Conservation (phyloP, 1,284 basidiomycete genomes). For the Puccinia brachypodii region DNA sequence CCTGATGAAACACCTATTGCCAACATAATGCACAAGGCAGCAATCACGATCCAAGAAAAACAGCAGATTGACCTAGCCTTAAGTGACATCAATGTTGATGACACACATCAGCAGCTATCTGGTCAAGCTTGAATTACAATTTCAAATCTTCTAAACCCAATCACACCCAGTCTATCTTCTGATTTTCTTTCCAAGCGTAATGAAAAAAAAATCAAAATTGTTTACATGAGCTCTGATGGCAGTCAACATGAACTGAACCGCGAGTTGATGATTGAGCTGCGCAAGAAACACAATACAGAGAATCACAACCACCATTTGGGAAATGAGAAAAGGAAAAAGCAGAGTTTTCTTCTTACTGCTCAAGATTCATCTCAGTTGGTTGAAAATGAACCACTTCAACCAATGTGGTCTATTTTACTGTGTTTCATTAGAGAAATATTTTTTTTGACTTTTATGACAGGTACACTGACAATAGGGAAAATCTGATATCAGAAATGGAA, state of each 20-base stretch:
- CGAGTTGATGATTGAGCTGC: slow-evolving; percentile 16
- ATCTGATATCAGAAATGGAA: too few relatives aligned
- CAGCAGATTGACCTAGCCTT: not conserved
- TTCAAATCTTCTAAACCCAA: slow-evolving; percentile 18
- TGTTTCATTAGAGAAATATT: too few relatives aligned
- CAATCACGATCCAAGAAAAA: not conserved
- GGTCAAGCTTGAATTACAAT: slow-evolving; percentile 18
- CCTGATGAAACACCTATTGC: not conserved
- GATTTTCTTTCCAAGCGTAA: not conserved
- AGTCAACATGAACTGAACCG: not conserved
- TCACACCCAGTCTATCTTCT: not conserved
- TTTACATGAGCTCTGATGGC: not conserved
- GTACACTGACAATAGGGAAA: too few relatives aligned
- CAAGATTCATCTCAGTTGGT: too few relatives aligned
- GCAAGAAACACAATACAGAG: not conserved
- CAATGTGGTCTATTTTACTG: too few relatives aligned
- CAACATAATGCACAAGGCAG: not conserved
- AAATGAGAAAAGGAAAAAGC: not conserved
- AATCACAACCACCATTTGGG: not conserved
- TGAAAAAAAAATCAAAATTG: not conserved
- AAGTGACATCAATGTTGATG: not conserved
- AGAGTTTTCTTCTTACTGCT: too few relatives aligned
- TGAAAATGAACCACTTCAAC: too few relatives aligned
- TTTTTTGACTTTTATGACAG: too few relatives aligned
- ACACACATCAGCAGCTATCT: not conserved